A percentile compares a stretch with the other conserved stretches of the same genome.
Conservation (phyloP, 768 basidiomycete species). For the Dioszegia crocea region DNA sequence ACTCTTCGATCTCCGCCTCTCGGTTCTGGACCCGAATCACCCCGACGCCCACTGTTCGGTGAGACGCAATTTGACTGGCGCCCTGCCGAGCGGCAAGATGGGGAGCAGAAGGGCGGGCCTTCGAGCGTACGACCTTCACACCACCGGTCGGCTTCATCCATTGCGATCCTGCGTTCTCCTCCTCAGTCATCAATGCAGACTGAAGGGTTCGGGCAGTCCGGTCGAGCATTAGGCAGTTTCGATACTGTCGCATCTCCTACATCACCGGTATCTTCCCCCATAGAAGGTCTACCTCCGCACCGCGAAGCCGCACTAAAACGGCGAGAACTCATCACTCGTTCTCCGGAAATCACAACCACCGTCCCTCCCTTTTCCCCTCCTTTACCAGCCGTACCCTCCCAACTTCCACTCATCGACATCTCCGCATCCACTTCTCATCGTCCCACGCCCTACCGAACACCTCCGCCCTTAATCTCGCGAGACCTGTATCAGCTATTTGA, state of each 20-base stretch:
- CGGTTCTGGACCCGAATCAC: neutral
- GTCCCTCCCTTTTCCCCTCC: neutral
- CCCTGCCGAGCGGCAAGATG: neutral
- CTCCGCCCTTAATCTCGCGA: conserved; percentile 19
- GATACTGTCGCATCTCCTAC: neutral
- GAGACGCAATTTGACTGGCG: neutral
- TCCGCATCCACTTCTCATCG: neutral
- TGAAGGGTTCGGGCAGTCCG: neutral
- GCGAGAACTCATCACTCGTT: conserved; percentile 16
- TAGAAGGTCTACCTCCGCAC: conserved; percentile 24
- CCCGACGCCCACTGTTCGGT: neutral
- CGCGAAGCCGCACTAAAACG: conserved; percentile 36
- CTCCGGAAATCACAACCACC: neutral
- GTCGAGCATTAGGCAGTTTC: neutral
- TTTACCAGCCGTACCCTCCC: neutral
- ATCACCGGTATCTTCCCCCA: neutral
- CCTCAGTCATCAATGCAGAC: neutral
- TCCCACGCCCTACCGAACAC: neutral
- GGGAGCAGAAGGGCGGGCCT: neutral
- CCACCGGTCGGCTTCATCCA: neutral
- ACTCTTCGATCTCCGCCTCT: neutral
- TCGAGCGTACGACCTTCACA: neutral
- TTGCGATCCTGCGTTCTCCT: neutral
- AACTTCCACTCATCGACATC: conserved; percentile 24
- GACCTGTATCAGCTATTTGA: conserved; percentile 30